Base-by-base conservation (phyloP, 495 filamentous ascomycete species). In the Usnea hakonensis region DNA sequence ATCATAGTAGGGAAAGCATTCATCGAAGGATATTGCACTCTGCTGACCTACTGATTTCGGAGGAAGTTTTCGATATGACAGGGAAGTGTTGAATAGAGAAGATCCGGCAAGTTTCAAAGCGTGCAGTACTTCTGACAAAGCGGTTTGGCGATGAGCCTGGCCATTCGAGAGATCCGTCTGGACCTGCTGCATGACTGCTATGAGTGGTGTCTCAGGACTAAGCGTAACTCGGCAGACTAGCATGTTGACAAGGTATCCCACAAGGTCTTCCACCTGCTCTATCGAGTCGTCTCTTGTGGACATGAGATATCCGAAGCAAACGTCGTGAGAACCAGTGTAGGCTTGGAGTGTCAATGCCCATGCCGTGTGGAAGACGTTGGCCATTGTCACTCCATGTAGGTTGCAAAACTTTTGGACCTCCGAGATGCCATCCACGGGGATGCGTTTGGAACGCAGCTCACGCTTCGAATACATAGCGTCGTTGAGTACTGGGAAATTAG, bases 221-320 rank as follows among this genome's bases (percentile, higher is more conserved):
- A 79, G 52, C 52, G 72, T 77, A 62, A 83, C 72, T 13, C 80
- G 75, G 60, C 81, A 82, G 19, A 80, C 71, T 55, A 83, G 71
- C 57, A 83, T 77, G 48, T 82, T 83, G 26, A 85, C 81, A 2
- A 82, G 75, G 4, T 79, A 77, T 17, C 82, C 82, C 50, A 82
- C 73, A 41, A 79, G 74, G 14, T 75, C 72, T 33, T 82, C 76
- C 17, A 81, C 70, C 1, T 70, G 72, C 36, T 76, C 70, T 2
- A 79, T 71, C 8, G 79, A 65, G 7, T 75, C 67, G 66, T 85
- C 81, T 36, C 82, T 71, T 17, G 81, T 74, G 1, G 80, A 83
- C 21, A 76, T 71, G 55, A 81, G 72, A 60, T 83, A 83, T 38
- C 78, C 78, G 64, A 83, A 85, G 57, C 76, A 82, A 1, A 84